Percentiles rank a stretch among this genome's conserved stretches.
phyloP scores from a whole-genome alignment of 129 eudicot species.

The Saussurea involucrata region DNA sequence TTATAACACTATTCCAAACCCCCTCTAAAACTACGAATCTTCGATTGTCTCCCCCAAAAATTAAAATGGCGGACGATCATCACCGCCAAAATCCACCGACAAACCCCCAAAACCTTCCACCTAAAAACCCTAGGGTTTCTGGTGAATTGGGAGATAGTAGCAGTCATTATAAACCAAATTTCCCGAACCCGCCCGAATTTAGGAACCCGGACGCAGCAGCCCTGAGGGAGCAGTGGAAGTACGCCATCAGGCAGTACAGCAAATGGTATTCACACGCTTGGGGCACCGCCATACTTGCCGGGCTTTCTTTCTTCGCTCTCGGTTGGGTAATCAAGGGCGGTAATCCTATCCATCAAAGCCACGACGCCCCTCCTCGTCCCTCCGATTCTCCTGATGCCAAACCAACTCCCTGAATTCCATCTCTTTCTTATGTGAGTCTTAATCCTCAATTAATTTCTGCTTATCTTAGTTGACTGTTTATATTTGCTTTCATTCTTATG shows the following conservation, averaged over 20 bases:
- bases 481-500: background rate
- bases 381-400: constrained; percentile 14
- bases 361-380: constrained; percentile 1
- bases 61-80: constrained; percentile 8
- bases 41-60: background rate
- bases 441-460: background rate
- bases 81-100: background rate
- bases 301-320: constrained; percentile 82
- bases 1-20: no score
- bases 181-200: constrained; percentile 66
- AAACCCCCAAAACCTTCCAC: constrained; percentile 4
- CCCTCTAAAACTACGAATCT: constrained; percentile 37
- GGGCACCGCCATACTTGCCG: constrained; percentile 97
- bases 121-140: constrained; percentile 6
- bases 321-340: constrained; percentile 95
- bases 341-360: constrained; percentile 45
- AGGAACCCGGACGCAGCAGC: constrained; percentile 70
- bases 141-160: constrained; percentile 10
- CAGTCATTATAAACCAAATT: constrained; percentile 23
- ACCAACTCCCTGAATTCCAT: constrained; percentile 15
- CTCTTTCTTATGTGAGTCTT: background rate
- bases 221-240: constrained; percentile 84
- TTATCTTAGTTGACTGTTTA: background rate
- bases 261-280: constrained; percentile 96
- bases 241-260: constrained; percentile 76